Evolutionary conservation across 1,139 yeast genomes (phyloP).

Genomic region (Debaryomyces fabryi): DNA sequence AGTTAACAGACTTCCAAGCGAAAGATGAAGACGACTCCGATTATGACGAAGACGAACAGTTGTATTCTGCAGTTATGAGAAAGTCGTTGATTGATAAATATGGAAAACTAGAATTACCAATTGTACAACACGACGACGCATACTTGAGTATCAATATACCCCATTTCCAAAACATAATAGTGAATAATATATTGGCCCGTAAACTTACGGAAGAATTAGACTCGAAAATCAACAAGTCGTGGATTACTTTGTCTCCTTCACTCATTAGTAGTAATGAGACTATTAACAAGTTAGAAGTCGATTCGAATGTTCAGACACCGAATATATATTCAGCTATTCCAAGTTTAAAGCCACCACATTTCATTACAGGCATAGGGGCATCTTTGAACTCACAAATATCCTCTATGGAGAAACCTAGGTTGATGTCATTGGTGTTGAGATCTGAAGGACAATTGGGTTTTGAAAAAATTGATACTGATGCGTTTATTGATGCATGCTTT

Average conservation of each 20-base stretch:
- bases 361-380: slow-evolving; percentile 55
- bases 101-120: slow-evolving; percentile 28
- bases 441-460: slow-evolving; percentile 63
- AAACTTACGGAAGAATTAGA: slow-evolving; percentile 18
- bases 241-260: slow-evolving; percentile 42
- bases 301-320: slow-evolving; percentile 18
- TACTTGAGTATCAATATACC: slow-evolving; percentile 32
- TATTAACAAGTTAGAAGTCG: slow-evolving; percentile 28
- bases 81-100: slow-evolving; percentile 26
- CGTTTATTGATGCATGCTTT: slow-evolving; percentile 38
- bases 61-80: slow-evolving; percentile 40
- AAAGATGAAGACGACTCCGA: slow-evolving; percentile 30
- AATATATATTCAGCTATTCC: slow-evolving; percentile 27
- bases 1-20: slow-evolving; percentile 13
- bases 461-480: slow-evolving; percentile 46
- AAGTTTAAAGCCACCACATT: slow-evolving; percentile 54
- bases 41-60: slow-evolving; percentile 59
- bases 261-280: slow-evolving; percentile 34
- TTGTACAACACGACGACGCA: slow-evolving; percentile 18
- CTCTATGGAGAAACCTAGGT: slow-evolving; percentile 15
- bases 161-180: slow-evolving; percentile 33
- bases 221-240: slow-evolving; percentile 17
- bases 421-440: slow-evolving; percentile 39
- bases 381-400: slow-evolving; percentile 38
- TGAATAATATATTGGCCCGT: slow-evolving; percentile 34